These are phyloP conservation scores for Lipomyces sp. DNA, from an alignment of 805 yeast species.

Conservation along the genomic window DNA sequence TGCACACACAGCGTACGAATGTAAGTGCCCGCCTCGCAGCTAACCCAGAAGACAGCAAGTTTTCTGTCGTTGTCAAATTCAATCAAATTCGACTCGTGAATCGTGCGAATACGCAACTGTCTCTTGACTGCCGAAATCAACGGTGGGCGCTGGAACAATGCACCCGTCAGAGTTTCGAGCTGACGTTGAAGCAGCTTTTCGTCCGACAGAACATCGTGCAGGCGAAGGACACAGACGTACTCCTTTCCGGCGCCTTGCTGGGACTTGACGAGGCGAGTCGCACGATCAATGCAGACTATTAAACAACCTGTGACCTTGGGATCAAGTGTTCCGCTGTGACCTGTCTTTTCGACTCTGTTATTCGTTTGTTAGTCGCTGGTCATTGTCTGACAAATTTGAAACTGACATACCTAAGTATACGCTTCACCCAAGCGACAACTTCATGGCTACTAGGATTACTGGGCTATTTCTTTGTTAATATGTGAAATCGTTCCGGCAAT, in stretches of 20 bases:
- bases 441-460: constrained; percentile 98
- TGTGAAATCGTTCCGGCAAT: no score
- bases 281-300: constrained; percentile 96
- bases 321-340: constrained; percentile 98
- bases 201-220: constrained; percentile 89
- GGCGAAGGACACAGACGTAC: constrained; percentile 94
- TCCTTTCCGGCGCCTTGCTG: constrained; percentile 99
- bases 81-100: constrained; percentile 90
- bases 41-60: constrained; percentile 98
- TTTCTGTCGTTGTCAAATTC: constrained; percentile 97
- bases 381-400: not conserved
- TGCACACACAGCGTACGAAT: constrained; percentile 99
- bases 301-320: constrained; percentile 98
- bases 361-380: not conserved
- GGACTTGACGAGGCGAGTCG: constrained; percentile 95
- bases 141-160: constrained; percentile 98
- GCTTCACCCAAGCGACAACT: constrained; percentile 98
- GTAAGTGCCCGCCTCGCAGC: constrained; percentile 99
- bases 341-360: constrained; percentile 89
- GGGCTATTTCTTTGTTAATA: constrained; percentile 44
- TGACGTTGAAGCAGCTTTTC: constrained; percentile 84
- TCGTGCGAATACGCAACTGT: constrained; percentile 96
- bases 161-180: constrained; percentile 95
- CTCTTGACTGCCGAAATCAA: constrained; percentile 98
- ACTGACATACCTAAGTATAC: constrained; percentile 57